Conservation (phyloP, 148 eudicot species). For the Fallopia convolvulus region DNA sequence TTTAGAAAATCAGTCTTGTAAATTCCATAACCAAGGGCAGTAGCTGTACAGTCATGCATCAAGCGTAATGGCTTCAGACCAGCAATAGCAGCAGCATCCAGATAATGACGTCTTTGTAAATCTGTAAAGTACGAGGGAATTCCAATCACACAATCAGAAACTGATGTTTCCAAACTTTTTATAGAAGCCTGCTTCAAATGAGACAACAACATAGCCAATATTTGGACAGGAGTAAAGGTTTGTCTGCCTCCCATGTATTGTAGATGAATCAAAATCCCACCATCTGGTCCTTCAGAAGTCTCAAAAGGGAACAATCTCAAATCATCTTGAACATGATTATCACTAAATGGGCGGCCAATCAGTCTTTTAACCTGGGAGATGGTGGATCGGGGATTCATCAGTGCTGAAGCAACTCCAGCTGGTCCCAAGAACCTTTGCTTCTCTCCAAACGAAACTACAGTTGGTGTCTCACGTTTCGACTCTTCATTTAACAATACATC, state of each 20-base stretch:
- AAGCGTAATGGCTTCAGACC: slow-evolving; percentile 47
- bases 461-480: slow-evolving; percentile 74
- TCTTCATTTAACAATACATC: slow-evolving; percentile 86
- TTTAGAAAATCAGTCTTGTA: slow-evolving; percentile 46
- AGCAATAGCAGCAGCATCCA: slow-evolving; percentile 53
- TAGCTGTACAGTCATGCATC: slow-evolving; percentile 56
- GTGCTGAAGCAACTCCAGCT: slow-evolving; percentile 80
- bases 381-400: slow-evolving; percentile 80
- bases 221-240: slow-evolving; percentile 49
- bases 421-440: slow-evolving; percentile 83
- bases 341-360: slow-evolving; percentile 51
- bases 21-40: slow-evolving; percentile 56
- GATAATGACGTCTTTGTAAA: slow-evolving; percentile 49
- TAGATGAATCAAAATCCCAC: slow-evolving; percentile 58
- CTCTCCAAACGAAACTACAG: slow-evolving; percentile 85
- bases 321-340: slow-evolving; percentile 57
- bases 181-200: slow-evolving; percentile 15
- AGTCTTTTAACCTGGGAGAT: slow-evolving; percentile 83
- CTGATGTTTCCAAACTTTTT: slow-evolving; percentile 33
- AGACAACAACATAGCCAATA: slow-evolving; percentile 46
- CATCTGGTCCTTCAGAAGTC: slow-evolving; percentile 72
- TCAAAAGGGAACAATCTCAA: slow-evolving; percentile 58
- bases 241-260: slow-evolving; percentile 40
- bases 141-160: slow-evolving; percentile 57
- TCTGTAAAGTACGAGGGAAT: slow-evolving; percentile 56